These are phyloP conservation scores for Trichosporon ovoides DNA, from an alignment of 1,284 basidiomycete species.

Conservation along the genomic window DNA sequence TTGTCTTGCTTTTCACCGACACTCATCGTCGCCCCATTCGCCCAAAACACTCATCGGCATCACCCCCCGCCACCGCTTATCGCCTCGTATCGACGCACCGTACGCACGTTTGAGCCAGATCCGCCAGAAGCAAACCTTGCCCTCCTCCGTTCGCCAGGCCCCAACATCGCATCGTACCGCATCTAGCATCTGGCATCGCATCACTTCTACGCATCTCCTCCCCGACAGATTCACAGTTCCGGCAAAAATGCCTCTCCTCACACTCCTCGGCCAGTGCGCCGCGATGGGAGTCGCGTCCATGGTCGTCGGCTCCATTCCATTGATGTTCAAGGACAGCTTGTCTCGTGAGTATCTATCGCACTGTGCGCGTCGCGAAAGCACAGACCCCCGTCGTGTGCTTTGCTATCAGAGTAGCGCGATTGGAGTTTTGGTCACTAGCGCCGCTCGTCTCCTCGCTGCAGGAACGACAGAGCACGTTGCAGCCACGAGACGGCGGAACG, in stretches of 20 bases:
- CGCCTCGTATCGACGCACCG: no score
- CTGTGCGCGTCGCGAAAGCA: not conserved
- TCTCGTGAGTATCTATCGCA: conserved; percentile 58
- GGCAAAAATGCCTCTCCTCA: conserved; percentile 49
- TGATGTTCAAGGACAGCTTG: conserved; percentile 59
- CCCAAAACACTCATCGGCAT: no score
- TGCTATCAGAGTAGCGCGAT: not conserved
- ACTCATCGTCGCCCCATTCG: not conserved
- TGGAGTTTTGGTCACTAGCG: not conserved
- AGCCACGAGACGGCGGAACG: not conserved
- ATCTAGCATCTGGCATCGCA: no score
- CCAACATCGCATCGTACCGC: no score
- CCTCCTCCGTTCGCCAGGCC: not conserved
- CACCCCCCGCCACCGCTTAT: no score
- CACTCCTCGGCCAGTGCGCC: conserved; percentile 59
- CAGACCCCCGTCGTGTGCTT: not conserved
- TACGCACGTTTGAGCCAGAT: no score
- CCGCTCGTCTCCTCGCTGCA: not conserved
- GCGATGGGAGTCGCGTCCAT: conserved; percentile 68
- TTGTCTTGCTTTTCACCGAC: no score
- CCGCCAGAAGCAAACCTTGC: no score
- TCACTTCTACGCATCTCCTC: no score
- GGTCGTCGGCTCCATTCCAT: conserved; percentile 64
- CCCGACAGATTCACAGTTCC: no score
- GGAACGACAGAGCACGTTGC: not conserved